Evolutionary conservation across 352 stramenopile genomes (phyloP).

Genomic region (Globisporangium apiculatum): DNA sequence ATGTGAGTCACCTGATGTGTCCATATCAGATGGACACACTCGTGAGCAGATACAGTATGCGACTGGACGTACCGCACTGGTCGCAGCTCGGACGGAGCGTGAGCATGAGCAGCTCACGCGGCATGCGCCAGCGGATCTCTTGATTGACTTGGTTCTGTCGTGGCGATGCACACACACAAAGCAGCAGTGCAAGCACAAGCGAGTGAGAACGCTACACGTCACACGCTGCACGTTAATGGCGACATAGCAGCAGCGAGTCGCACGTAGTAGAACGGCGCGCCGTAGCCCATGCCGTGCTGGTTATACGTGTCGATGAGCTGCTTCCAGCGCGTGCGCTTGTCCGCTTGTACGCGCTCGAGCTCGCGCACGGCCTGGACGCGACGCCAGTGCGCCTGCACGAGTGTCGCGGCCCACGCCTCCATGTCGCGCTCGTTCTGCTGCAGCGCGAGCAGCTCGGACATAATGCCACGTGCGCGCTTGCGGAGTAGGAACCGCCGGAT

Average conservation of each 20-base stretch:
- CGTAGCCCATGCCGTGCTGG: conserved; percentile 51
- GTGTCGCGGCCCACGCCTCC: conserved; percentile 54
- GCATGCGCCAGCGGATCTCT: conserved; percentile 89
- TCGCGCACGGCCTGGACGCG: conserved; percentile 27
- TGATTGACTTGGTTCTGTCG: conserved; percentile 85
- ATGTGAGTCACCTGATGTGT: not conserved
- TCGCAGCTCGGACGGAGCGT: conserved; percentile 66
- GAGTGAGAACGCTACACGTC: conserved; percentile 1
- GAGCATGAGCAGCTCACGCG: conserved; percentile 81
- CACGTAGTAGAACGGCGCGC: conserved; percentile 91
- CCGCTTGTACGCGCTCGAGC: conserved; percentile 24
- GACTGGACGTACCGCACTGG: conserved; percentile 72
- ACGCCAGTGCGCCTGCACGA: conserved; percentile 69
- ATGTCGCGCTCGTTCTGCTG: conserved; percentile 47
- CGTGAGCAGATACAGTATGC: not conserved
- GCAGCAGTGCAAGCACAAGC: not conserved
- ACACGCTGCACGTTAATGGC: not conserved
- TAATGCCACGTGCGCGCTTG: conserved; percentile 29
- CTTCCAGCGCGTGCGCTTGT: conserved; percentile 84
- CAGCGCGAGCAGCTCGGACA: conserved; percentile 34
- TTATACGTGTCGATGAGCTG: conserved; percentile 85
- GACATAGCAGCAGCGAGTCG: conserved; percentile 1
- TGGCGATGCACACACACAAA: conserved; percentile 15
- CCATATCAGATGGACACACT: not conserved
- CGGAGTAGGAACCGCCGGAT: conserved; percentile 40